Conservation (phyloP, 257 asterid genomes). For the Gynochthodes officinalis region DNA sequence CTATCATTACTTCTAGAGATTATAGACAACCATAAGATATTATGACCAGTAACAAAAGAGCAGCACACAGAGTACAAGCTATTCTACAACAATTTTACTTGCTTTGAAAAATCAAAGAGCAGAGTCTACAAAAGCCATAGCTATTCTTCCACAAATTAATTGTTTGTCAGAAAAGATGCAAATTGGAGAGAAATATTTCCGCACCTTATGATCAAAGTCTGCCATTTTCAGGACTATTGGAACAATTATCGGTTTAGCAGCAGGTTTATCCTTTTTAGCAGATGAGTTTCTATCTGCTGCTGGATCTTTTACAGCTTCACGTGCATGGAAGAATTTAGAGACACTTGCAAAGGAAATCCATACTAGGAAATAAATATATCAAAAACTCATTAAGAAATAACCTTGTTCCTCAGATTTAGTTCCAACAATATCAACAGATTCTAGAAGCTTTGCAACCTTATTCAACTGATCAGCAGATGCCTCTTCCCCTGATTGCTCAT, state of each 20-base stretch:
- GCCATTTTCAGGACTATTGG: constrained; percentile 93
- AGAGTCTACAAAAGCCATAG: background rate
- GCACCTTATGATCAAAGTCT: constrained; percentile 94
- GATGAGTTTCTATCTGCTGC: constrained; percentile 32
- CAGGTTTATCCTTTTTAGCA: constrained; percentile 57
- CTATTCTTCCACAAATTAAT: background rate
- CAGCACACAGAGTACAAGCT: background rate
- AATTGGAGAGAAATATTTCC: constrained; percentile 16
- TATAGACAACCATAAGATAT: background rate
- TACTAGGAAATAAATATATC: constrained; percentile 1
- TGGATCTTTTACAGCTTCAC: constrained; percentile 46
- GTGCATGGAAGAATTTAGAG: constrained; percentile 32
- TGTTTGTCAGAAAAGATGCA: background rate
- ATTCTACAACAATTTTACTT: background rate
- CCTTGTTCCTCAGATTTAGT: constrained; percentile 41
- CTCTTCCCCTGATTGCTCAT: constrained; percentile 27
- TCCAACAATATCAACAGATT: constrained; percentile 44
- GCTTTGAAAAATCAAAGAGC: background rate
- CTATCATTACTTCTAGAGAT: background rate
- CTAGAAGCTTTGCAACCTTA: constrained; percentile 44
- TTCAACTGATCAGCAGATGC: constrained; percentile 38
- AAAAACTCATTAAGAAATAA: constrained; percentile 14
- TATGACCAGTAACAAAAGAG: background rate
- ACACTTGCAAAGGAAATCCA: constrained; percentile 19
- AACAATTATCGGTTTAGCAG: constrained; percentile 81